A percentile compares a stretch with the other conserved stretches of the same genome.
These are phyloP conservation scores for Albifimbria verrucaria DNA, from an alignment of 2,329 filamentous ascomycete species.

Conservation along the genomic window DNA sequence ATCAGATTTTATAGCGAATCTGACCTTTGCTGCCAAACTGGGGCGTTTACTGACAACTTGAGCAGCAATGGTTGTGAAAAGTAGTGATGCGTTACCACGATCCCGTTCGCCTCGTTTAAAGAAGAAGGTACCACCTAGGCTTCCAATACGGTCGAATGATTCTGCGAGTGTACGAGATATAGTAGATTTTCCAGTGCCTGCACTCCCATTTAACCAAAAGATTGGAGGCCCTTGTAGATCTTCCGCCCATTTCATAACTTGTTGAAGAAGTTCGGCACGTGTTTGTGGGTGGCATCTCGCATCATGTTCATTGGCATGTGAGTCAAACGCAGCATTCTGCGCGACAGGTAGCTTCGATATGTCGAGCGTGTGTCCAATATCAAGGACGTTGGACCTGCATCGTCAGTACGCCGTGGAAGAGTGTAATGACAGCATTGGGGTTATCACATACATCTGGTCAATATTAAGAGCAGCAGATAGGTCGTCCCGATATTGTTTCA, in stretches of 20 bases:
- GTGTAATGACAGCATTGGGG: too few relatives aligned
- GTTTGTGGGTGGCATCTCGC: conserved; percentile 27
- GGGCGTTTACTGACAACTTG: conserved; percentile 27
- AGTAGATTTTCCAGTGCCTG: too few relatives aligned
- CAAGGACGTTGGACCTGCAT: too few relatives aligned
- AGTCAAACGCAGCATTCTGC: conserved; percentile 28
- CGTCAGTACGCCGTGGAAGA: too few relatives aligned
- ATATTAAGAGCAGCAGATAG: too few relatives aligned
- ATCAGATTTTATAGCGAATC: conserved; percentile 25
- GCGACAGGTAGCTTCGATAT: conserved; percentile 18
- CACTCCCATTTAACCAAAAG: conserved; percentile 37
- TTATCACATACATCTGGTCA: too few relatives aligned
- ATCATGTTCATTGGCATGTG: conserved; percentile 28
- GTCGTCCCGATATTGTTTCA: too few relatives aligned
- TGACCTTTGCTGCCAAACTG: conserved; percentile 20
- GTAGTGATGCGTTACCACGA: conserved; percentile 26
- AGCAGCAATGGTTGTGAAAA: conserved; percentile 37
- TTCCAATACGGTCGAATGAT: background rate
- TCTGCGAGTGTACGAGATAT: conserved; percentile 36
- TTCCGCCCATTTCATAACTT: conserved; percentile 9
- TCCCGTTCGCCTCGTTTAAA: conserved; percentile 35
- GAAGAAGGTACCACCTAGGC: conserved; percentile 10
- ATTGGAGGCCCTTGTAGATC: conserved; percentile 18
- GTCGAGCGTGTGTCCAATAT: too few relatives aligned
- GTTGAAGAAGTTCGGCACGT: conserved; percentile 23